Percentiles rank a stretch among this genome's conserved stretches.
Evolutionary conservation across 805 yeast genomes (phyloP).

Genomic region (Pichia kluyveri): DNA sequence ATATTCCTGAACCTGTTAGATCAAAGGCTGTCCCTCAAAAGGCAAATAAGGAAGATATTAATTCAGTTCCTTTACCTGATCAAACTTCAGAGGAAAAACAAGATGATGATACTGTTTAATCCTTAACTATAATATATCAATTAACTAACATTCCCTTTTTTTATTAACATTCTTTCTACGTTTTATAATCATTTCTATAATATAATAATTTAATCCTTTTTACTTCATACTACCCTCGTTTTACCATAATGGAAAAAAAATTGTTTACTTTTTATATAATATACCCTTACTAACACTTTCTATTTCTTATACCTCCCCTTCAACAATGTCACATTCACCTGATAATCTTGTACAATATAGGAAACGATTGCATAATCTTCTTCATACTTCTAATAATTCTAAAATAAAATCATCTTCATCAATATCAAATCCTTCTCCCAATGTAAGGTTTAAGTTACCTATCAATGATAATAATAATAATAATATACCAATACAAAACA

Average conservation of each 20-base stretch:
- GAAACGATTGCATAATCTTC: not conserved
- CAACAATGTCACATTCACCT: too few species aligned
- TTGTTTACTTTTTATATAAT: too few species aligned
- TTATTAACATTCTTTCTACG: too few species aligned
- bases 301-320: too few species aligned
- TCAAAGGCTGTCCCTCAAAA: slow-evolving; percentile 17
- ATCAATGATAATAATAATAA: not conserved
- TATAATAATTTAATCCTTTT: too few species aligned
- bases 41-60: slow-evolving; percentile 15
- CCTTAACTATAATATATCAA: too few species aligned
- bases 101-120: not conserved
- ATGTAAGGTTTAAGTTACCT: not conserved
- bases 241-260: too few species aligned
- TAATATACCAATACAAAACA: not conserved
- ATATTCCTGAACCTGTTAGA: slow-evolving; percentile 73
- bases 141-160: too few species aligned
- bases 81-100: slow-evolving; percentile 17
- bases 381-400: not conserved
- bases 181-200: too few species aligned
- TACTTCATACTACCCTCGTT: too few species aligned
- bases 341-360: slow-evolving; percentile 3
- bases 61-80: slow-evolving; percentile 21
- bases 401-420: not conserved
- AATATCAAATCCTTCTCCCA: not conserved
- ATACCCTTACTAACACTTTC: too few species aligned